Conservation (phyloP, 495 filamentous ascomycete genomes). For the Aspergillus heteromorphus region DNA sequence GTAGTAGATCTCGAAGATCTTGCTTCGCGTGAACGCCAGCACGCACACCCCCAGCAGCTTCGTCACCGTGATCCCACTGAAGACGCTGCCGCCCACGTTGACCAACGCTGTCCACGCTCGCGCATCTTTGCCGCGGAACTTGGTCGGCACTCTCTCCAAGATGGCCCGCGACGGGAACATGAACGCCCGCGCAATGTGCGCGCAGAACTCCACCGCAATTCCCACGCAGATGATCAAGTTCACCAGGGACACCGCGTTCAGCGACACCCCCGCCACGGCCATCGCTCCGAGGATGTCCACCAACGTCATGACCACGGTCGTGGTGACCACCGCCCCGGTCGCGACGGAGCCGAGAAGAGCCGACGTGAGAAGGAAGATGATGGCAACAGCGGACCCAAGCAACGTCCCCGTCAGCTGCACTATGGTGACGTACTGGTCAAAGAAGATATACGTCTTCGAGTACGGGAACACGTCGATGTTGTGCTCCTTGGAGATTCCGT, state of each 20-base stretch:
- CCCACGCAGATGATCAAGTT: constrained; percentile 96
- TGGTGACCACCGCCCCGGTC: constrained; percentile 75
- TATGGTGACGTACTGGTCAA: constrained; percentile 91
- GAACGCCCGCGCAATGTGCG: constrained; percentile 92
- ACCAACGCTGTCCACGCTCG: constrained; percentile 87
- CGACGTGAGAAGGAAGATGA: constrained; percentile 74
- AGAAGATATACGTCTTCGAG: constrained; percentile 96
- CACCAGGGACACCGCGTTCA: constrained; percentile 95
- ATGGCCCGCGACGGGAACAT: constrained; percentile 78
- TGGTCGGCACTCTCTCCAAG: constrained; percentile 62
- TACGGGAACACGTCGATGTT: constrained; percentile 86
- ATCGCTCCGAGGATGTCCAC: constrained; percentile 94
- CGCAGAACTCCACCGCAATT: constrained; percentile 95
- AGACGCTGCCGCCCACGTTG: constrained; percentile 89
- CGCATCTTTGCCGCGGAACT: constrained; percentile 71
- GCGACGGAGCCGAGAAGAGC: constrained; percentile 76
- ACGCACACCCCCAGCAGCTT: constrained; percentile 91
- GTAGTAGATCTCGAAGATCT: constrained; percentile 99
- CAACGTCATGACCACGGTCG: constrained; percentile 86
- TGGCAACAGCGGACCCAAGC: constrained; percentile 72
- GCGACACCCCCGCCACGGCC: constrained; percentile 80
- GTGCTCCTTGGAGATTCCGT: constrained; percentile 60
- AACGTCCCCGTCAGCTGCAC: constrained; percentile 71
- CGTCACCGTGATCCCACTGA: constrained; percentile 93
- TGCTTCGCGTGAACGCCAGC: constrained; percentile 88